Percentiles rank a stretch among this genome's conserved stretches.
These are phyloP conservation scores for Monotropa hypopitys DNA, from an alignment of 179 eudicot genomes.

Conservation along the genomic window DNA sequence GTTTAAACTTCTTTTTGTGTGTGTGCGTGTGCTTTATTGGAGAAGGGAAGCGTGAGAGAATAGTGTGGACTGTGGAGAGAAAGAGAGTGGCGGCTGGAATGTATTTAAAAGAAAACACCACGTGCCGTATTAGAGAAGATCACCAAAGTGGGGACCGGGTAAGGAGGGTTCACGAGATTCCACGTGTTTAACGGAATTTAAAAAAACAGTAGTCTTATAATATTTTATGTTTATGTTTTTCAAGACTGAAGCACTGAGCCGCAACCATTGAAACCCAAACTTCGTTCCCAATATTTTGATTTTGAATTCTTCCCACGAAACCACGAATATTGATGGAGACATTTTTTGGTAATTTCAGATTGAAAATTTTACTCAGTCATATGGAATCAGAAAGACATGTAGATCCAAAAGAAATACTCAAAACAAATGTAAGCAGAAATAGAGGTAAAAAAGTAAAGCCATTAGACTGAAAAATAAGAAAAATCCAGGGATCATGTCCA, in stretches of 20 bases:
- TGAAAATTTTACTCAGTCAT: too few species aligned
- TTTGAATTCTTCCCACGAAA: too few species aligned
- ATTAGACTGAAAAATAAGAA: too few species aligned
- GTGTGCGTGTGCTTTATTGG: not conserved
- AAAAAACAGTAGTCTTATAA: too few species aligned
- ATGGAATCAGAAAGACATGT: too few species aligned
- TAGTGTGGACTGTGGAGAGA: not conserved
- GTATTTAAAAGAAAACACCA: slow-evolving; percentile 11
- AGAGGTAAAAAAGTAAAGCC: too few species aligned
- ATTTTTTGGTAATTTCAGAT: too few species aligned
- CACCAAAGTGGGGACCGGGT: slow-evolving; percentile 16
- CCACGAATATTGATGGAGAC: too few species aligned
- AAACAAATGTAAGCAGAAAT: too few species aligned
- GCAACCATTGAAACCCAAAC: slow-evolving; percentile 11
- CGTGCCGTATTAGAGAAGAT: slow-evolving; percentile 20
- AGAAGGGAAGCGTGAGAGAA: slow-evolving; percentile 8
- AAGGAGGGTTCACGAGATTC: not conserved
- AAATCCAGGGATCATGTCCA: too few species aligned
- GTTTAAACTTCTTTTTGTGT: not conserved
- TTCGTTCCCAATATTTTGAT: too few species aligned
- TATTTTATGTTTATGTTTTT: slow-evolving; percentile 6
- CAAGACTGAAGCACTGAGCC: slow-evolving; percentile 15
- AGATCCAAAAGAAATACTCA: too few species aligned
- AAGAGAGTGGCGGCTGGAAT: slow-evolving; percentile 28
- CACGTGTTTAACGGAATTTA: slow-evolving; percentile 15